Evolutionary conservation across 139 green algal species (phyloP).

Genomic region (Coelastrella sp.): DNA sequence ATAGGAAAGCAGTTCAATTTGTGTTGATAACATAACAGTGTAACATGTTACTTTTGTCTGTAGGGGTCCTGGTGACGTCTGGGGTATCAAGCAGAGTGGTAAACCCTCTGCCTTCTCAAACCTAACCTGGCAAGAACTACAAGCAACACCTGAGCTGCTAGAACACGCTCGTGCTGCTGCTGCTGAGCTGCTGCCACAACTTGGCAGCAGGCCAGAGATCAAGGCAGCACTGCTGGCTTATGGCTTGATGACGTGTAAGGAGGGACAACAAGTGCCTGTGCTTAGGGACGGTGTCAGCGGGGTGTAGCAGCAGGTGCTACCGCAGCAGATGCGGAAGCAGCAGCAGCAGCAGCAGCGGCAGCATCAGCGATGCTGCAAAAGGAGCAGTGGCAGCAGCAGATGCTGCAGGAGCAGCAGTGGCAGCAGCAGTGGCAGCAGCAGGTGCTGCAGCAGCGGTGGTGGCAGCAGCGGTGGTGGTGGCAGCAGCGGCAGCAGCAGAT

Average conservation of each 20-base stretch:
- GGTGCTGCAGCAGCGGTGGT: not conserved
- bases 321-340: not conserved
- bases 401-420: not conserved
- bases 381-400: no score
- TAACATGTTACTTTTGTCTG: not conserved
- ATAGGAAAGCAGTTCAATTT: no score
- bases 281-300: slow-evolving; percentile 24
- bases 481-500: no score
- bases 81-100: slow-evolving; percentile 78
- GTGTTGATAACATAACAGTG: no score
- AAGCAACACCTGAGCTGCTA: slow-evolving; percentile 56
- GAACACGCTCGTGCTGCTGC: slow-evolving; percentile 66
- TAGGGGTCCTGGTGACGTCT: slow-evolving; percentile 78
- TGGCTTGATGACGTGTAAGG: not conserved
- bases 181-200: slow-evolving; percentile 49
- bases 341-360: slow-evolving; percentile 1
- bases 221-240: slow-evolving; percentile 48
- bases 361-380: no score
- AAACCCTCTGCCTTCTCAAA: slow-evolving; percentile 7
- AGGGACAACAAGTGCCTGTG: slow-evolving; percentile 8
- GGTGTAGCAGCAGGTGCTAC: not conserved
- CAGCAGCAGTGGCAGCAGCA: not conserved
- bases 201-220: not conserved
- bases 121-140: slow-evolving; percentile 44
- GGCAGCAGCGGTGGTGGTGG: slow-evolving; percentile 13